phyloP scores from a whole-genome alignment of 2,329 filamentous ascomycete species.

The Claviceps sp. region DNA sequence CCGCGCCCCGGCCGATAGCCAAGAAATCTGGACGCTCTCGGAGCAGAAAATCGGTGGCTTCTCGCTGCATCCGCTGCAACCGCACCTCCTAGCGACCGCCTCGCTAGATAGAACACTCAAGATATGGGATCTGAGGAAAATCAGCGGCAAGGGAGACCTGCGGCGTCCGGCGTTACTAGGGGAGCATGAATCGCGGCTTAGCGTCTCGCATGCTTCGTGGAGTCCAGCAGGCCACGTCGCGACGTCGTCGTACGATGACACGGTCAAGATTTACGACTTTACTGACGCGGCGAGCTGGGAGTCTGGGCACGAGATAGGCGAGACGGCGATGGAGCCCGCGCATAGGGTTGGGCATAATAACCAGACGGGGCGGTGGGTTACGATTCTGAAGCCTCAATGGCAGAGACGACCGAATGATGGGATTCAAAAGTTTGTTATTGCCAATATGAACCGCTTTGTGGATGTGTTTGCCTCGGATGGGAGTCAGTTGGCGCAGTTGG shows the following conservation, averaged over 20 bases:
- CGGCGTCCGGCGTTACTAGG: conserved; percentile 58
- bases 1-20: conserved; percentile 40
- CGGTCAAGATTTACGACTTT: conserved; percentile 83
- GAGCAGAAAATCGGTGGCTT: conserved; percentile 97
- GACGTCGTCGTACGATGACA: conserved; percentile 90
- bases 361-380: conserved; percentile 90
- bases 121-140: conserved; percentile 83
- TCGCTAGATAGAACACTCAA: conserved; percentile 81
- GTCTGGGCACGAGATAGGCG: conserved; percentile 41
- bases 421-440: conserved; percentile 79
- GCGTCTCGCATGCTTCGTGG: conserved; percentile 88
- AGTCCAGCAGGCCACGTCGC: conserved; percentile 74
- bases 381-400: conserved; percentile 74
- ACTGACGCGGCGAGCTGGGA: conserved; percentile 46
- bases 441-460: conserved; percentile 96
- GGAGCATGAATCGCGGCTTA: conserved; percentile 69
- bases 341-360: conserved; percentile 75
- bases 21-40: conserved; percentile 60
- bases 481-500: conserved; percentile 76
- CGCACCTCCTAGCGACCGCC: conserved; percentile 77
- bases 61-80: conserved; percentile 63
- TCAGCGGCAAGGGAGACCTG: conserved; percentile 47
- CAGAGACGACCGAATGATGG: conserved; percentile 65
- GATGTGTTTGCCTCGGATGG: conserved; percentile 77
- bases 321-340: conserved; percentile 53